A percentile compares a stretch with the other conserved stretches of the same genome.
These are phyloP conservation scores for Cenchrus americanus DNA, from an alignment of 176 grass and related monocot species.

Conservation along the genomic window DNA sequence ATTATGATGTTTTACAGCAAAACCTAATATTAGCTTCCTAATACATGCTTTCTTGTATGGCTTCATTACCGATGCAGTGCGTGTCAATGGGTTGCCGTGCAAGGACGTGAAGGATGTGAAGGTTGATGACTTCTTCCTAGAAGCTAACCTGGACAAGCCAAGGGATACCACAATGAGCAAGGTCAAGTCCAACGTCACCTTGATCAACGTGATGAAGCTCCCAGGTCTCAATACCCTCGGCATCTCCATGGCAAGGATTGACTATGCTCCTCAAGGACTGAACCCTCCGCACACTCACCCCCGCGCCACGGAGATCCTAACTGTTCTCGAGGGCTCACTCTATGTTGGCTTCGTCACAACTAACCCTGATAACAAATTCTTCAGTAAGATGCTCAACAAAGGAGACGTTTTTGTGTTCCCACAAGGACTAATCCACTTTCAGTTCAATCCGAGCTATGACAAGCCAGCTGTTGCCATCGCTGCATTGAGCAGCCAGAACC, in stretches of 20 bases:
- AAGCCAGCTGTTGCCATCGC: conserved; percentile 35
- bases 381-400: conserved; percentile 45
- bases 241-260: conserved; percentile 39
- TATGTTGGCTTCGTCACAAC: conserved; percentile 40
- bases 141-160: background rate
- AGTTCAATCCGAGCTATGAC: conserved; percentile 35
- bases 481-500: conserved; percentile 42
- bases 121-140: conserved; percentile 8
- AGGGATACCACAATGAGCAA: background rate
- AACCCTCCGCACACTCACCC: conserved; percentile 41
- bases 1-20: background rate
- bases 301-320: conserved; percentile 39
- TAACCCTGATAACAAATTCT: conserved; percentile 21
- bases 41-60: background rate
- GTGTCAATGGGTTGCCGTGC: conserved; percentile 46
- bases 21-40: background rate
- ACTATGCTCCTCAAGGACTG: conserved; percentile 25
- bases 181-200: conserved; percentile 28
- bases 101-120: conserved; percentile 19
- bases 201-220: conserved; percentile 33
- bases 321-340: conserved; percentile 34
- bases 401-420: conserved; percentile 46
- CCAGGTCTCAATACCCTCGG: conserved; percentile 37
- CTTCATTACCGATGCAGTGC: conserved; percentile 30
- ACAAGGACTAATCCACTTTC: conserved; percentile 44